Evolutionary conservation across 495 filamentous ascomycete species (phyloP), one percentile per base, ranked within the genome.

Genomic region (Cairneyella variabilis): DNA sequence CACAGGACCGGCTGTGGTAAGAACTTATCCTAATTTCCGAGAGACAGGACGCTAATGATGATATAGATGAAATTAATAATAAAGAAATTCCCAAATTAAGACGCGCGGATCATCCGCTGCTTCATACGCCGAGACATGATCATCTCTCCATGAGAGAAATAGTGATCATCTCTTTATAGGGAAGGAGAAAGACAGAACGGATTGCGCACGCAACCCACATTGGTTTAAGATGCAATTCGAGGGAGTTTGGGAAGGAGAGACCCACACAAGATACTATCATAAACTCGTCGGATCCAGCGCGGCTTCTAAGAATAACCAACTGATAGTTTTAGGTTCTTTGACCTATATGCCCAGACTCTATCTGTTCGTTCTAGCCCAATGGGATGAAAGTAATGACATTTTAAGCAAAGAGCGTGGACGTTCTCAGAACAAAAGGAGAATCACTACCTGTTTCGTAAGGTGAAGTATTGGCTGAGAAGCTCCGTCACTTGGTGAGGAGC

Each of bases 331-430:
- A 34, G 27, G 16, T 20, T 47, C 44, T 10, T 47, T 34, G 17
- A 30, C 25, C 44, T 32, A 20, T 4, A 40, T n/a, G 44, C 26
- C 44, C 14, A 47, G 27, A 21, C 5, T 16, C 12, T n/a, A 34
- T 16, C n/a, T 16, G 6, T 28, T 22, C 44, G 14, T 21, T 18
- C 18, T 16, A 34, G 27, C 25, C 44, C 44, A 47, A 47, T 47
- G 27, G 27, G 44, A 47, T 47, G 44, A 47, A 11, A 32, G n/a
- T 47, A 22, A 20, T 34, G 44, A 47, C 44, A 47, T 36, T 11
- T 34, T 30, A 25, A 46, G 27, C 7, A 34, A 47, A 25, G 16
- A 17, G 5, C 30, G 11, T 22, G 3, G n/a, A 44, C 3, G 26
- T 12, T 32, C 26, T 32, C 4, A 16, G 25, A 34, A 17, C 20